Conservation (phyloP, 768 basidiomycete genomes). For the Lactarius akahatsu region DNA sequence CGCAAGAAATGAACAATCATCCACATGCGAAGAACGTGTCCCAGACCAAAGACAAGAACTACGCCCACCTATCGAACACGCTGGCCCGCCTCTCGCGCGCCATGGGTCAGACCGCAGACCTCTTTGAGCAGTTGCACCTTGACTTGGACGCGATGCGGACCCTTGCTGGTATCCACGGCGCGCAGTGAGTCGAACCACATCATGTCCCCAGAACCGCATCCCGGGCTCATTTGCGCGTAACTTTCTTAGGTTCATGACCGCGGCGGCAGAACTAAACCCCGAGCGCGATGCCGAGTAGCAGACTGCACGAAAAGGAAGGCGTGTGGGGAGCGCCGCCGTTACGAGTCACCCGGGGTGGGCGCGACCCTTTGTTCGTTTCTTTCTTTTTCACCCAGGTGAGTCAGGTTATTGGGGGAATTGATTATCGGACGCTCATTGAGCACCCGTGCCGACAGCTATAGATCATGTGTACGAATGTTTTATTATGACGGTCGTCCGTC, state of each 20-base stretch:
- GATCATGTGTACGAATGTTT: slow-evolving; percentile 21
- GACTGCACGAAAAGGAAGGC: not conserved
- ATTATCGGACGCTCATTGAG: slow-evolving; percentile 13
- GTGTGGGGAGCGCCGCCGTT: not conserved
- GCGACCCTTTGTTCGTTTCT: not conserved
- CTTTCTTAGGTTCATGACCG: slow-evolving; percentile 49
- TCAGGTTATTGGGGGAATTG: not conserved
- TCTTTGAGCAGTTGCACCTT: slow-evolving; percentile 72
- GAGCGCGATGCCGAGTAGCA: slow-evolving; percentile 31
- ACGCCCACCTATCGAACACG: slow-evolving; percentile 69
- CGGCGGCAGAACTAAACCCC: slow-evolving; percentile 44
- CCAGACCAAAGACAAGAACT: slow-evolving; percentile 78
- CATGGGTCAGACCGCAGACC: slow-evolving; percentile 68
- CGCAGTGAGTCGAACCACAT: slow-evolving; percentile 56
- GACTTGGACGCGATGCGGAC: slow-evolving; percentile 78
- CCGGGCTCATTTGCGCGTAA: not conserved
- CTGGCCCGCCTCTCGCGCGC: slow-evolving; percentile 66
- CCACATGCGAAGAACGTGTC: slow-evolving; percentile 58
- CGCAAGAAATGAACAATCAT: slow-evolving; percentile 29
- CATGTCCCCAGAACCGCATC: not conserved
- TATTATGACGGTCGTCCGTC: slow-evolving; percentile 5
- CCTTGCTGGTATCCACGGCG: slow-evolving; percentile 75
- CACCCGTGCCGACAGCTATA: slow-evolving; percentile 17
- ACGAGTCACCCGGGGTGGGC: slow-evolving; percentile 1
- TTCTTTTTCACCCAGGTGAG: slow-evolving; percentile 8